Base-by-base conservation (phyloP, 768 basidiomycete species). In the Lyophyllum decastes region DNA sequence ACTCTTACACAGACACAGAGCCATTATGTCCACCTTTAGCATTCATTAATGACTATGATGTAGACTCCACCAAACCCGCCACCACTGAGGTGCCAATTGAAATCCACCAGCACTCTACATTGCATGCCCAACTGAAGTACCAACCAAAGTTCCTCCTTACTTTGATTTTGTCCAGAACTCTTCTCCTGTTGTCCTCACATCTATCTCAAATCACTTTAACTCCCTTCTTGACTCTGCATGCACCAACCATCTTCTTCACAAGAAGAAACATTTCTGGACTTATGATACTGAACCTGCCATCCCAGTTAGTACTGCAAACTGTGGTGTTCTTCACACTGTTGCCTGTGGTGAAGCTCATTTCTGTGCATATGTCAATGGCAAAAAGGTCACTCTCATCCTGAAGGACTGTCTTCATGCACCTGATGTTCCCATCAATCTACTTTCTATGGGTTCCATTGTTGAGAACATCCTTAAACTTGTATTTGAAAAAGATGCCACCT, bases 321-420 rank as follows among this genome's bases (percentile, higher is more conserved):
- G 59, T 50, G 65, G 64, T 11, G 34, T 49, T 5, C 46, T 70
- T 1, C 2, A 4, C 0, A 58, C 63, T 0, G 10, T 57, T 0
- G 68, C 55, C 1, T 21, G 54, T 0, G 68, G 70, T 9, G 54
- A 61, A 26, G 64, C 68, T 33, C 21, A 24, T 1, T 49, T 66
- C n/a, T 10, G 43, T 3, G 33, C 55, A 0, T 48, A 43, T n/a
- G 16, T 47, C 49, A 30, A 44, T 27, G 60, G 58, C 2, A 14
- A 55, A 11, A 0, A 22, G 16, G 49, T 64, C 4, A 35, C 53
- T 0, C 2, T 70, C 2, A 40, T 22, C 9, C 50, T 71, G 1
- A 21, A 24, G 6, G 59, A 66, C 27, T 72, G 71, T 47, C 62
- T 72, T 0, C 63, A 64, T 58, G 61, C 66, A 0, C 70, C 68